Base-by-base conservation (phyloP, 2,329 filamentous ascomycete species). In the Colletotrichum camelliae region DNA sequence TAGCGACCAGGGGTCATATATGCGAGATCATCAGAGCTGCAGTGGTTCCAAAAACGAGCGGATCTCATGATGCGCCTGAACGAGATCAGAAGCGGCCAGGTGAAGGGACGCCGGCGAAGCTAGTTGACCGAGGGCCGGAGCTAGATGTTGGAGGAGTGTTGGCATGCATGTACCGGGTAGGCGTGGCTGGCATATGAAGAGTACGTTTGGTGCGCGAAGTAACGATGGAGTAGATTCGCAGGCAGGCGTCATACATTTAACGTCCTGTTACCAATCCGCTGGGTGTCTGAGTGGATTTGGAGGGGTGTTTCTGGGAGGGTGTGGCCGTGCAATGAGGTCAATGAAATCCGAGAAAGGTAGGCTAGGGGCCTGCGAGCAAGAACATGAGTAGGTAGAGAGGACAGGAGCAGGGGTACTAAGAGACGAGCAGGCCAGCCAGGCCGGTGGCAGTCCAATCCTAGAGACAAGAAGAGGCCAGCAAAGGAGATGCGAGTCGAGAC, bases 231-330 rank as follows among this genome's bases (percentile, higher is more conserved):
- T 48, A 75, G 64, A 58, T 37, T 71, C 21, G 65, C 57, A 65
- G 73, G 70, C 70, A 75, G 72, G 74, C 74, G 74, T 76, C 74
- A 76, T 76, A 76, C 74, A 76, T 75, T 75, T 76, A 76, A 76
- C 71, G 72, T 70, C 65, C 48, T 66, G 70, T 75, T 76, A 76
- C 71, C 74, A 75, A 76, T 70, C 39, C 66, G 74, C 74, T 62
- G 74, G 70, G 71, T 72, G 61, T 55, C 52, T 67, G 70, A 72
- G 31, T 62, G 65, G 73, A 35, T 61, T 68, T 43, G 73, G 73
- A 73, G 73, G 73, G 71, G 65, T 66, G 74, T 62, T 35, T 74
- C 60, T 64, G 74, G 65, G 71, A 67, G 60, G 74, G 74, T 77
- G 75, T 71, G 72, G 75, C 71, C 71, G 62, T 72, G 72, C 72